Conservation (phyloP, 208 protist species). For the Crithidia mellificae region DNA sequence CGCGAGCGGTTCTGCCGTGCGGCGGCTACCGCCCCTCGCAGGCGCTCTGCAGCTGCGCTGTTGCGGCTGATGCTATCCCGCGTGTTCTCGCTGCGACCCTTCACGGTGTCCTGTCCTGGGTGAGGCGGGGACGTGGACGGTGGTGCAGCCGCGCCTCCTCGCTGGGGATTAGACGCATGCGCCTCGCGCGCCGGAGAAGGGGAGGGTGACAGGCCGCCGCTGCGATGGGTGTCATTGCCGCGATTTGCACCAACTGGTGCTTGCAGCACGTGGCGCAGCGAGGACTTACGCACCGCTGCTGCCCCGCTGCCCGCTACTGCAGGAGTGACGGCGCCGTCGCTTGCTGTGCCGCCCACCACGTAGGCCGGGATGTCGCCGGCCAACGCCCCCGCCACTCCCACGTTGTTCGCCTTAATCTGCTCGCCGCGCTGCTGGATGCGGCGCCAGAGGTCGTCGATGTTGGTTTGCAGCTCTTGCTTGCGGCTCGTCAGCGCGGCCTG, state of each 20-base stretch:
- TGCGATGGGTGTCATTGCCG: neutral
- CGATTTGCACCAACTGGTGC: conserved; percentile 7
- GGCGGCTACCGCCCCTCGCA: conserved; percentile 6
- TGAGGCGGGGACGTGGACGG: neutral
- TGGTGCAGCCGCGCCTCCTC: neutral
- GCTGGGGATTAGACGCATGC: too few species aligned
- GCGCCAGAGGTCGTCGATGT: conserved; percentile 17
- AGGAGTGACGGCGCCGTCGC: neutral
- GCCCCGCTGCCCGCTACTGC: conserved; percentile 1
- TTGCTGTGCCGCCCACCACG: neutral
- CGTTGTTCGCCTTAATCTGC: conserved; percentile 31
- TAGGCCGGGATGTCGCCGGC: neutral
- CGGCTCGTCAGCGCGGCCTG: conserved; percentile 5
- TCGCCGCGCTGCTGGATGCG: conserved; percentile 26
- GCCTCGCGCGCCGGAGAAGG: neutral
- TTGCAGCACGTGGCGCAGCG: conserved; percentile 22
- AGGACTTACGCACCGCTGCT: conserved; percentile 5
- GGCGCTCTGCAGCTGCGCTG: conserved; percentile 3
- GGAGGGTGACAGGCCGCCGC: neutral
- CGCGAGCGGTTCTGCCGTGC: neutral
- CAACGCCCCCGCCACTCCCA: neutral
- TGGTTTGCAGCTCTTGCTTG: conserved; percentile 28
- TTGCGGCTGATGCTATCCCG: neutral
- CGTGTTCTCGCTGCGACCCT: neutral
- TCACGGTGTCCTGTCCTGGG: too few species aligned